These are phyloP conservation scores for Stagonosporopsis rhizophila DNA, from an alignment of 2,329 filamentous ascomycete species.

Conservation along the genomic window DNA sequence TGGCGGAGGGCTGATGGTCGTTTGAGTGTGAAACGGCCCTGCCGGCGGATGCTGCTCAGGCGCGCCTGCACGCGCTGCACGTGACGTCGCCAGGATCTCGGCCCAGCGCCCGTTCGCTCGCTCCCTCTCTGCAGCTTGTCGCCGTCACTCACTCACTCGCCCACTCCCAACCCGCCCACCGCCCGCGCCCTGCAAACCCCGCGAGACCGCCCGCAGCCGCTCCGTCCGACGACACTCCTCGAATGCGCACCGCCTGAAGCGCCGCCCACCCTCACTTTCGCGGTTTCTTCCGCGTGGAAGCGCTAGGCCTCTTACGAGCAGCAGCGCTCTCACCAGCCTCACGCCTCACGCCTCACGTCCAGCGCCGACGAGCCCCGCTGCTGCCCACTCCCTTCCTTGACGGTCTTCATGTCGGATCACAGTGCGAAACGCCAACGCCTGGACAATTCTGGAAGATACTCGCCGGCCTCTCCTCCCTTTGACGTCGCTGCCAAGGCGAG, in stretches of 20 bases:
- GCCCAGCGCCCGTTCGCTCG: background rate
- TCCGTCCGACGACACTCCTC: constrained; percentile 21
- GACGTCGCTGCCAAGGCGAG: constrained; percentile 48
- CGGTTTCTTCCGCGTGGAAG: constrained; percentile 39
- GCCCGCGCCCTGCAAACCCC: constrained; percentile 10
- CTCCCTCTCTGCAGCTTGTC: constrained; percentile 8
- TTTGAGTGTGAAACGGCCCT: constrained; percentile 19
- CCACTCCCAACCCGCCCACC: constrained; percentile 9
- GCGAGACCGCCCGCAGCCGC: constrained; percentile 5
- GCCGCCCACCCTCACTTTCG: constrained; percentile 34
- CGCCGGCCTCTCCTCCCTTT: constrained; percentile 54
- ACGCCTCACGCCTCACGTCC: constrained; percentile 30
- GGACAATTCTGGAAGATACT: constrained; percentile 51
- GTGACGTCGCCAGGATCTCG: background rate
- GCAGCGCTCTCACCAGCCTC: constrained; percentile 30
- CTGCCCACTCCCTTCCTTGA: constrained; percentile 16
- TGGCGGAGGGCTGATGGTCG: constrained; percentile 10
- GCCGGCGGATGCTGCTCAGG: background rate
- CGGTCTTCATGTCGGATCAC: constrained; percentile 46
- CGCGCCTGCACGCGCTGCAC: constrained; percentile 5
- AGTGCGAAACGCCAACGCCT: constrained; percentile 51
- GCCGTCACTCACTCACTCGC: constrained; percentile 22
- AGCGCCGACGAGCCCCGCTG: constrained; percentile 18
- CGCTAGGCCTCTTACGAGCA: constrained; percentile 35
- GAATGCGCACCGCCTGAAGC: constrained; percentile 43